Percentiles rank a stretch among this genome's conserved stretches.
Conservation (phyloP, 257 asterid genomes). For the Craterostigma plantagineum region DNA sequence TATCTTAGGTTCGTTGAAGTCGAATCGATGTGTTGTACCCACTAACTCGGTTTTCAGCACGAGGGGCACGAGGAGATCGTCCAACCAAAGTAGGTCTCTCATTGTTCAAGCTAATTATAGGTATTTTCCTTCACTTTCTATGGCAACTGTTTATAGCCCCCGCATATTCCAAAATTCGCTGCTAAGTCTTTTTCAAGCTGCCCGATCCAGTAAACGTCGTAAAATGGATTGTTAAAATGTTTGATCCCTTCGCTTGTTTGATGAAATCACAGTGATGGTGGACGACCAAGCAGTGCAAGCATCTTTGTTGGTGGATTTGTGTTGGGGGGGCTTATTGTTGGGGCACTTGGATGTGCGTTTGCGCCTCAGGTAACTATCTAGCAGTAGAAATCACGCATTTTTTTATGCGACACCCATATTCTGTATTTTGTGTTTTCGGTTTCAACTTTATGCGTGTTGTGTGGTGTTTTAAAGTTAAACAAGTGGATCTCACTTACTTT, state of each 20-base stretch:
- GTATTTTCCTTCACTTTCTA: conserved; percentile 15
- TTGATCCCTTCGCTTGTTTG: conserved; percentile 8
- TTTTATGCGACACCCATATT: not conserved
- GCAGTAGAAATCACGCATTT: not conserved
- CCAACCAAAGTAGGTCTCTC: conserved; percentile 26
- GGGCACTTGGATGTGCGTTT: conserved; percentile 73
- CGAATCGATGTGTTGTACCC: conserved; percentile 28
- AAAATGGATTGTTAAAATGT: not conserved
- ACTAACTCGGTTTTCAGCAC: conserved; percentile 28
- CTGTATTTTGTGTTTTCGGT: not conserved
- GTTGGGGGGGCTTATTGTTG: conserved; percentile 82
- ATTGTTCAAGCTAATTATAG: conserved; percentile 47
- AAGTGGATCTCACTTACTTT: not conserved
- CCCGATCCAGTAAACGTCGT: no score
- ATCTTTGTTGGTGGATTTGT: conserved; percentile 80
- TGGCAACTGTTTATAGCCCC: conserved; percentile 1
- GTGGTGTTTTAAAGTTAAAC: not conserved
- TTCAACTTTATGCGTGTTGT: no score
- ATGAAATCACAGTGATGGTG: conserved; percentile 34
- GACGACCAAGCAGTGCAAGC: conserved; percentile 36
- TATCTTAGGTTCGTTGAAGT: conserved; percentile 37
- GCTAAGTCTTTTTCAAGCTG: no score
- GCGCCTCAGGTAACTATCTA: conserved; percentile 67
- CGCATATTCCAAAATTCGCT: no score
- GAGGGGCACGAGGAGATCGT: conserved; percentile 25